Evolutionary conservation across 139 green algal species (phyloP), one percentile per base, ranked within the genome.

Genomic region (Diplosphaera chodatii): DNA sequence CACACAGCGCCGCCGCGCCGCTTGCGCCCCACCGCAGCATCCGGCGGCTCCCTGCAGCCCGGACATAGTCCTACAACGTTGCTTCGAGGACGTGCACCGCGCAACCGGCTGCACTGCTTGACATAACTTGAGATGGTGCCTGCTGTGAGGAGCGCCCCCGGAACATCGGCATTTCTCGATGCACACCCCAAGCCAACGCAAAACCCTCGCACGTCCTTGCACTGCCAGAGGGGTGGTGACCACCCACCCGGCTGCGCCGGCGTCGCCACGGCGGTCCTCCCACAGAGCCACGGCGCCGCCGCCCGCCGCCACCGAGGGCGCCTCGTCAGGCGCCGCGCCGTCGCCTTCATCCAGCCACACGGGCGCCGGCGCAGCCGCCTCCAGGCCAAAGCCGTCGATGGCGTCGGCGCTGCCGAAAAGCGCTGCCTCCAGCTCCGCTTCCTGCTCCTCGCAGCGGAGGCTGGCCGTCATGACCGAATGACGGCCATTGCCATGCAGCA

Each of bases 1-100:
- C 89, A 95, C 0, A 80, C 89, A 4, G 89, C 64, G 34, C n/a
- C 22, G 5, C 48, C 41, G 15, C 67, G 40, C 8, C 55, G 21
- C 30, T 74, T 37, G 64, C 66, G 40, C 4, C 66, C 34, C 23
- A 10, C 3, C 32, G 13, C n/a, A 8, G 40, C 40, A 16, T 25
- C 18, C 16, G 8, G 27, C 34, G 66, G 34, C 33, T 28, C 27
- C 34, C 34, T 69, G 64, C 23, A 48, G 8, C 34, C 18, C 4
- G 29, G 25, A 29, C 27, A 40, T 16, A 27, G 23, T 3, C 32
- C 23, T 23, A 32, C 32, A n/a, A 6, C 32, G 31, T 63, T 25
- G 30, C 25, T 25, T 6, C 21, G 63, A 28, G 25, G 55, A 32
- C 15, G 32, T 62, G 56, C 66, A 34, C 3, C 31, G 23, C 22